A percentile compares a stretch with the other conserved stretches of the same genome.
Evolutionary conservation across 345 rosid species (phyloP).

Genomic region (Arabidopsis arenosa): DNA sequence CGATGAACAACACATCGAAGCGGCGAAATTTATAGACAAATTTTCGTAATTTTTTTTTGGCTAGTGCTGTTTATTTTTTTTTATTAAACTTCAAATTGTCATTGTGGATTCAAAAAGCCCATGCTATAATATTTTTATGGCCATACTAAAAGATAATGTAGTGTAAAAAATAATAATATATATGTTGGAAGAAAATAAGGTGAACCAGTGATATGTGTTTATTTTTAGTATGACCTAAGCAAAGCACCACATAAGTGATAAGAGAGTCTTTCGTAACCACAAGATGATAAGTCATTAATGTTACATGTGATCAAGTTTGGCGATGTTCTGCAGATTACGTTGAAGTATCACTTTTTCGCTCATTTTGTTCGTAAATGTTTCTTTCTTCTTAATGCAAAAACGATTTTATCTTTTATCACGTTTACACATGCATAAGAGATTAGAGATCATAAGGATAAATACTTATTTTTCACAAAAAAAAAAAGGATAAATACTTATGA

Average conservation of each 20-base stretch:
- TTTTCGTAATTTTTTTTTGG: not conserved
- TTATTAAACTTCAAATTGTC: not conserved
- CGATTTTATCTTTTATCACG: not conserved
- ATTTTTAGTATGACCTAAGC: conserved; percentile 21
- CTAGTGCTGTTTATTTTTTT: conserved; percentile 23
- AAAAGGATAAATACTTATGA: no score
- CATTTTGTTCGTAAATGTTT: not conserved
- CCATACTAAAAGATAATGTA: not conserved
- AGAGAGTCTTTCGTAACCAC: conserved; percentile 27
- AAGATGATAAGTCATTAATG: conserved; percentile 17
- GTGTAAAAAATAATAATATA: not conserved
- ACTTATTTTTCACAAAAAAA: no score
- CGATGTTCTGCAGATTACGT: conserved; percentile 16
- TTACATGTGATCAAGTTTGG: conserved; percentile 24
- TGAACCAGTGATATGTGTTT: not conserved
- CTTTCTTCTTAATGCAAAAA: not conserved
- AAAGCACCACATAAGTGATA: conserved; percentile 24
- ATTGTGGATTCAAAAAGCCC: conserved; percentile 12
- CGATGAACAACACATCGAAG: conserved; percentile 27
- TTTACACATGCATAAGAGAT: not conserved
- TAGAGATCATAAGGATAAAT: not conserved
- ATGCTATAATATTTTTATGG: conserved; percentile 10
- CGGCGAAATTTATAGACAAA: conserved; percentile 28
- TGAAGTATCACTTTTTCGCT: not conserved
- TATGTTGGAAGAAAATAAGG: not conserved